Conservation (phyloP, 1,284 basidiomycete genomes). For the Tilletia horrida region DNA sequence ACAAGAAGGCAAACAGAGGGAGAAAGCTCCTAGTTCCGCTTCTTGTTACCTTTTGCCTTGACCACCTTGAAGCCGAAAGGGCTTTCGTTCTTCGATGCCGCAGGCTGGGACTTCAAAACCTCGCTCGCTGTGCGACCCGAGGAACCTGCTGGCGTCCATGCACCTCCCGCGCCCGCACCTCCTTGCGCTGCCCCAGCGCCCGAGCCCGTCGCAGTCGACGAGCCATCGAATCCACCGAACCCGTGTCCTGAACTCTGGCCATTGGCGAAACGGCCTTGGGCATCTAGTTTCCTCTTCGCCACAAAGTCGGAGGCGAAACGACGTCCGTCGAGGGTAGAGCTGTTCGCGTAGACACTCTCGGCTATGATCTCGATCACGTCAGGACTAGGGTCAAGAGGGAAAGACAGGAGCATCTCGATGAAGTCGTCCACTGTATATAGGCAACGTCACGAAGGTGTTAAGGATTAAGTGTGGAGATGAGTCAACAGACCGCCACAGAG, state of each 20-base stretch:
- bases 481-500: constrained; percentile 7
- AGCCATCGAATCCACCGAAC: neutral
- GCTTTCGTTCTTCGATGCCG: constrained; percentile 19
- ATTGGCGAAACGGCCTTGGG: constrained; percentile 29
- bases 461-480: too few species aligned
- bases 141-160: constrained; percentile 12
- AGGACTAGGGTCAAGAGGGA: constrained; percentile 51
- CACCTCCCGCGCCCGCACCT: neutral
- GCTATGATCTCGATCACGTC: constrained; percentile 55
- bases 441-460: too few species aligned
- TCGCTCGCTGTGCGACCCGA: constrained; percentile 20
- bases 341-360: constrained; percentile 74
- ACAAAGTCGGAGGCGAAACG: constrained; percentile 90
- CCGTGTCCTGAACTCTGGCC: constrained; percentile 4
- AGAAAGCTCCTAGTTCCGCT: neutral
- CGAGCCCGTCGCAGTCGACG: constrained; percentile 15
- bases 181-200: neutral
- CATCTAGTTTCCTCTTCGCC: constrained; percentile 67
- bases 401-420: constrained; percentile 56
- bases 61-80: constrained; percentile 40
- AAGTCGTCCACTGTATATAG: constrained; percentile 54
- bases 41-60: constrained; percentile 42
- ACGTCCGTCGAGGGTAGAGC: constrained; percentile 87
- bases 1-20: too few species aligned
- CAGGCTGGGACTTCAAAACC: constrained; percentile 19